Evolutionary conservation across 768 basidiomycete species (phyloP).

Genomic region (Agrocybe chaxingu): DNA sequence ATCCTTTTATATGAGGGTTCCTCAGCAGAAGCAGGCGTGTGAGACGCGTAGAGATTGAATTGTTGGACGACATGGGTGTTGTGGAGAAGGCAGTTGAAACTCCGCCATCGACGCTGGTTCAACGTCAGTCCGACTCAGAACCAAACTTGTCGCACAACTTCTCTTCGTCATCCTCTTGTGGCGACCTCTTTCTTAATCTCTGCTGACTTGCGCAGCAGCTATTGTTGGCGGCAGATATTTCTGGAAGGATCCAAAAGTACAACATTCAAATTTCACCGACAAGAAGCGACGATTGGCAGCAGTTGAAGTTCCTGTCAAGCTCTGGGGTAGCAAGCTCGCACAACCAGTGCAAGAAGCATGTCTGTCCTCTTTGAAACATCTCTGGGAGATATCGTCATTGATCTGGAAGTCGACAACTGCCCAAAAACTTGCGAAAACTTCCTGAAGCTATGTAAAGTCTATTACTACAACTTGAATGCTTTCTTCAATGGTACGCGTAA

Average conservation of each 20-base stretch:
- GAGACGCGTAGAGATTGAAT: background rate
- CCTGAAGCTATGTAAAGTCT: constrained; percentile 94
- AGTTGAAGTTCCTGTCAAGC: background rate
- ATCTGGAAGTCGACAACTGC: constrained; percentile 87
- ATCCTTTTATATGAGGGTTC: no score
- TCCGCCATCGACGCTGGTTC: background rate
- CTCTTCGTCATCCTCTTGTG: background rate
- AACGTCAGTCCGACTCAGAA: background rate
- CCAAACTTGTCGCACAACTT: background rate
- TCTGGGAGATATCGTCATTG: constrained; percentile 94
- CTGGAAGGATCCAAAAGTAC: no score
- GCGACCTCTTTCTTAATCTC: no score
- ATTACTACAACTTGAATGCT: constrained; percentile 94
- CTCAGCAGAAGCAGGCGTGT: background rate
- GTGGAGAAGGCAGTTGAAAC: background rate
- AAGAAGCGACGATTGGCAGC: no score
- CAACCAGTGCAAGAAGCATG: constrained; percentile 43
- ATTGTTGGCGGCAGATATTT: no score
- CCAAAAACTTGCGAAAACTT: constrained; percentile 95
- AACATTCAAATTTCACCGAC: no score
- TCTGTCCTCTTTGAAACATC: constrained; percentile 97
- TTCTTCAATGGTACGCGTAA: constrained; percentile 90
- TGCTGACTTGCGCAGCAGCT: no score
- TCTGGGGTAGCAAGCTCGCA: background rate
- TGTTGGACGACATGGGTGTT: background rate